Evolutionary conservation across 129 eudicot species (phyloP).

Genomic region (Chrysanthemum lavandulifolium): DNA sequence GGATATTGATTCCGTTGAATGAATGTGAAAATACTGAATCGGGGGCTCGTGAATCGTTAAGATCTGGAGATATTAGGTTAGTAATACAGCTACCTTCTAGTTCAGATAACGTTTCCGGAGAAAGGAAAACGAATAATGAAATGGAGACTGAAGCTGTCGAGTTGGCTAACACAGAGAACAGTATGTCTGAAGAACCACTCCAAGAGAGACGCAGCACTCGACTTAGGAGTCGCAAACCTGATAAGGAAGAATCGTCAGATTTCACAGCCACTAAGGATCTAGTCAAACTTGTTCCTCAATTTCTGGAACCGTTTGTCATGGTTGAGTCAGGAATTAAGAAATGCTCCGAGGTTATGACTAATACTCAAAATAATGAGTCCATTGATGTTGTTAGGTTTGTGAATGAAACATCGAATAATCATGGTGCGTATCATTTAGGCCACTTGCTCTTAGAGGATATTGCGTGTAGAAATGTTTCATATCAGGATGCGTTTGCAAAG

Average conservation of each 20-base stretch:
- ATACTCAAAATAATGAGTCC: slow-evolving; percentile 46
- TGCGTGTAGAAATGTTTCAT: slow-evolving; percentile 41
- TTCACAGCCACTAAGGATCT: slow-evolving; percentile 58
- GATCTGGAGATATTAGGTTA: slow-evolving; percentile 51
- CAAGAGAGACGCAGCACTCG: slow-evolving; percentile 92
- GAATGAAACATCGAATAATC: slow-evolving; percentile 50
- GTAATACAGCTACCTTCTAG: slow-evolving; percentile 47
- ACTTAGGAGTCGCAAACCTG: slow-evolving; percentile 86
- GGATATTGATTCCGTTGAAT: slow-evolving; percentile 46
- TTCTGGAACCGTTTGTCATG: slow-evolving; percentile 56
- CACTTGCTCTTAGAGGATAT: slow-evolving; percentile 84
- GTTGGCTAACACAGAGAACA: slow-evolving; percentile 39
- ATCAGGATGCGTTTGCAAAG: slow-evolving; percentile 50
- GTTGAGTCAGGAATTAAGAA: slow-evolving; percentile 39
- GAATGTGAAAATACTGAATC: slow-evolving; percentile 29
- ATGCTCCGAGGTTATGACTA: slow-evolving; percentile 33
- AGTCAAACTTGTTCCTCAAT: slow-evolving; percentile 66
- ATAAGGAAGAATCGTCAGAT: slow-evolving; percentile 70
- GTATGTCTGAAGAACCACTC: slow-evolving; percentile 63
- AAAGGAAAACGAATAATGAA: slow-evolving; percentile 28
- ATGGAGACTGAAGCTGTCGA: slow-evolving; percentile 29
- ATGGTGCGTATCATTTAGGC: slow-evolving; percentile 74
- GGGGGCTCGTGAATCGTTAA: slow-evolving; percentile 33
- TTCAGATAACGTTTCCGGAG: slow-evolving; percentile 33
- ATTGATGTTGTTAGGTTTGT: slow-evolving; percentile 58